Base-by-base conservation (phyloP, 306 rosid genomes). In the Prunus davidiana region DNA sequence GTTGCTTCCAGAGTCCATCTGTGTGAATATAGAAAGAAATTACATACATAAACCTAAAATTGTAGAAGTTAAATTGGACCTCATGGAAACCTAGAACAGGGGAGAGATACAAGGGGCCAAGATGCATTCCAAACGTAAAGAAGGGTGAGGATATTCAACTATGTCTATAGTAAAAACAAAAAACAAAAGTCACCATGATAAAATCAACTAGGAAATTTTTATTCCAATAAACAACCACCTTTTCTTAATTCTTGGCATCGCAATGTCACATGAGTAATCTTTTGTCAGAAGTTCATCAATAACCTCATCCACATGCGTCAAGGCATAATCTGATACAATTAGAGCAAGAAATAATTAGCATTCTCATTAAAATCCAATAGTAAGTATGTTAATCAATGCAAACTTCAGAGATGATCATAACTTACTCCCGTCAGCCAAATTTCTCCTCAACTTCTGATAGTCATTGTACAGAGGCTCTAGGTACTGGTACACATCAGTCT, bases 301-400 rank as follows among this genome's bases (percentile, higher is more conserved):
- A 70, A 92, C 92, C 90, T 96, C 99, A 83, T 96, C 99, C 81
- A 96, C 97, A 56, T 91, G 99, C 1, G 98, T 91, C 89, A 96
- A 87, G 28, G 83, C 0, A 82, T 86, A 96, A 58, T 82, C 99
- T 95, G 85, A 78, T 69, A 81, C 78, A 80, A 63, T 30, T 25
- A 80, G 62, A 74, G 28, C 61, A 64, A 56, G 12, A 58, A 38
- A 56, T 64, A 66, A 76, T 67, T 67, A 76, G 75, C 22, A 3
- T n/a, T 19, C 20, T 13, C 18, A 3, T 22, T 14, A 25, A 24
- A 8, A 52, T 4, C 15, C 16, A 15, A n/a, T 64, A 28, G n/a
- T 27, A 61, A 47, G 49, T 47, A 32, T 6, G 14, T 24, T 13
- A 25, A 72, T 38, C 56, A 13, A 15, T 24, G 41, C 34, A 51